Evolutionary conservation across 2,329 filamentous ascomycete species (phyloP).

Genomic region (Parascedosporium putredinis): DNA sequence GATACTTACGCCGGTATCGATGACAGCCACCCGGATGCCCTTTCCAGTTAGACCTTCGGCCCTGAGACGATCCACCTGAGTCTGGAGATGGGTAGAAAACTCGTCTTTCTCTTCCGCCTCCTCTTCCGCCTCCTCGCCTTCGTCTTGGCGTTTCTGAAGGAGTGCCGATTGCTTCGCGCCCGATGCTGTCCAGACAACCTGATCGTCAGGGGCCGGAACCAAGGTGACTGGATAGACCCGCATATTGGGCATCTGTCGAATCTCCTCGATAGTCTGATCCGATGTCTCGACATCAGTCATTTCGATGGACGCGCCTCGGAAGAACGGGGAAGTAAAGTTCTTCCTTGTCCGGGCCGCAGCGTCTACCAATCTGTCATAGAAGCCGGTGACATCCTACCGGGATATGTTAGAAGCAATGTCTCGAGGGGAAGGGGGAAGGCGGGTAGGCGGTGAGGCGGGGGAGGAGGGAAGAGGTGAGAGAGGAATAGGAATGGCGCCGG

Average conservation of each 20-base stretch:
- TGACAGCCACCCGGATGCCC: conserved; percentile 41
- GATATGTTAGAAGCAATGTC: too few species aligned
- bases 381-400: conserved; percentile 29
- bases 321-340: conserved; percentile 39
- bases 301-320: conserved; percentile 44
- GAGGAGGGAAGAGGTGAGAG: too few species aligned
- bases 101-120: conserved; percentile 21
- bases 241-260: conserved; percentile 32
- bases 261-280: conserved; percentile 28
- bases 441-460: too few species aligned
- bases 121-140: conserved; percentile 2
- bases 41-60: conserved; percentile 36
- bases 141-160: conserved; percentile 1
- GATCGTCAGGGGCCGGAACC: conserved; percentile 31
- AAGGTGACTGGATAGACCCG: conserved; percentile 38
- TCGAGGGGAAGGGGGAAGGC: too few species aligned
- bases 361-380: conserved; percentile 26
- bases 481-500: background rate
- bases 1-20: conserved; percentile 45
- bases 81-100: conserved; percentile 44
- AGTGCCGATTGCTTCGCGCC: conserved; percentile 7
- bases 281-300: conserved; percentile 36
- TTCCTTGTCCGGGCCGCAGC: conserved; percentile 31
- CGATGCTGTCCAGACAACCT: conserved; percentile 33
- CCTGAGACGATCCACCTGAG: conserved; percentile 42